These are phyloP conservation scores for Lichenothelia convexa DNA, from an alignment of 495 filamentous ascomycete genomes.

Conservation along the genomic window DNA sequence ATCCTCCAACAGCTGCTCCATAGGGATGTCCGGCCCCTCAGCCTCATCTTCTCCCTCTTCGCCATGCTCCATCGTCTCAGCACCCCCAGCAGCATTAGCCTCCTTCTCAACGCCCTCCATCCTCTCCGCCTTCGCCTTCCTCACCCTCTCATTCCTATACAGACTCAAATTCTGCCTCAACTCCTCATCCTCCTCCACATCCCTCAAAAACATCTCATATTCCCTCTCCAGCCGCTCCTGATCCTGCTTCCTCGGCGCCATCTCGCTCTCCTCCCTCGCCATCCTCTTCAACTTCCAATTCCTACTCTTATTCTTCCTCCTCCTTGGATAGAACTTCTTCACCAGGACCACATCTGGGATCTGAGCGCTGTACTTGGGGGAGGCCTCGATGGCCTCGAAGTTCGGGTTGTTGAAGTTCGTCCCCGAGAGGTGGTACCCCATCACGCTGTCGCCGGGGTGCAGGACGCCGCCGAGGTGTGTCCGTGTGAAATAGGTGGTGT, in stretches of 20 bases:
- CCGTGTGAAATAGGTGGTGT: slow-evolving; percentile 65
- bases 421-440: slow-evolving; percentile 77
- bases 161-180: slow-evolving; percentile 63
- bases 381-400: slow-evolving; percentile 61
- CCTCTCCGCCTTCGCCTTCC: slow-evolving; percentile 16
- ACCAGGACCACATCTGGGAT: slow-evolving; percentile 89
- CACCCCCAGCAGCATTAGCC: slow-evolving; percentile 41
- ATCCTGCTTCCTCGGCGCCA: slow-evolving; percentile 62
- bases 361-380: slow-evolving; percentile 45
- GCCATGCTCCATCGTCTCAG: slow-evolving; percentile 41
- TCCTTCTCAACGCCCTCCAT: slow-evolving; percentile 34
- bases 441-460: slow-evolving; percentile 74
- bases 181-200: slow-evolving; percentile 90
- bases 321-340: slow-evolving; percentile 85
- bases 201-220: slow-evolving; percentile 91
- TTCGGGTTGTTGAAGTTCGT: slow-evolving; percentile 79
- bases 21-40: slow-evolving; percentile 22
- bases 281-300: slow-evolving; percentile 92
- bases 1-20: slow-evolving; percentile 27
- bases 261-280: slow-evolving; percentile 67
- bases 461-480: slow-evolving; percentile 82
- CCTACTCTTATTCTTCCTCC: slow-evolving; percentile 61
- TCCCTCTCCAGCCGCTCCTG: slow-evolving; percentile 70
- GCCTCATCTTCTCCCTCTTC: slow-evolving; percentile 45
- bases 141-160: slow-evolving; percentile 48